Base-by-base conservation (phyloP, 768 basidiomycete species). In the Mycena epipterygia region DNA sequence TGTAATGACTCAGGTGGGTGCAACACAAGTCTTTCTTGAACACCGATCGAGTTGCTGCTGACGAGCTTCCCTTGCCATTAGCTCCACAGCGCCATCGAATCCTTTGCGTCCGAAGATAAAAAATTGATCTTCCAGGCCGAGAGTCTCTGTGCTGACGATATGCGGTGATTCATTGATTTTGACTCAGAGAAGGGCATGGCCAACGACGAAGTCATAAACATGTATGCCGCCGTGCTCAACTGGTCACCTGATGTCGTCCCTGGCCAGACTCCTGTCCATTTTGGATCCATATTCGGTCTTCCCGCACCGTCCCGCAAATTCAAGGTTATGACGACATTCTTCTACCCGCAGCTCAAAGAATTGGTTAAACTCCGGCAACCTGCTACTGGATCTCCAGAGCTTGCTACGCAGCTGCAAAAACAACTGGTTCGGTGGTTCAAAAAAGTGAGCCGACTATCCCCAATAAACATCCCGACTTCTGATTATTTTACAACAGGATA, bases 161-260 rank as follows among this genome's bases (percentile, higher is more conserved):
- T 63, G 17, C 8, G n/a, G 27, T 53, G 64, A 1, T 53, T 64
- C 14, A 30, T 63, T 17, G 21, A 51, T 19, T 59, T 59, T 44
- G 41, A n/a, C 16, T n/a, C n/a, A n/a, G n/a, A n/a, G n/a, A 46
- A 30, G 7, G 62, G 62, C 19, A 23, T 5, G 32, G 64, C 64
- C 21, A 46, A 65, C 19, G 53, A 65, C 29, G 64, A 65, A 29
- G 14, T 44, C 32, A 46, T 65, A 5, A 65, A 65, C 16, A 56
- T 65, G 8, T 65, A 25, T 37, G 44, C 48, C 5, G 53, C 64
- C 7, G 30, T 48, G 13, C 19, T 56, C 23, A 32, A 29, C 13
- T 33, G 27, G 21, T 11, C 42, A 2, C 13, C n/a, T 5, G 9
- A 23, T 21, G 2, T n/a, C 5, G 25, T 14, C 3, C 2, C 14